Evolutionary conservation across 768 basidiomycete genomes (phyloP), one percentile per base, ranked within the genome.

Genomic region (Cubamyces sp.): DNA sequence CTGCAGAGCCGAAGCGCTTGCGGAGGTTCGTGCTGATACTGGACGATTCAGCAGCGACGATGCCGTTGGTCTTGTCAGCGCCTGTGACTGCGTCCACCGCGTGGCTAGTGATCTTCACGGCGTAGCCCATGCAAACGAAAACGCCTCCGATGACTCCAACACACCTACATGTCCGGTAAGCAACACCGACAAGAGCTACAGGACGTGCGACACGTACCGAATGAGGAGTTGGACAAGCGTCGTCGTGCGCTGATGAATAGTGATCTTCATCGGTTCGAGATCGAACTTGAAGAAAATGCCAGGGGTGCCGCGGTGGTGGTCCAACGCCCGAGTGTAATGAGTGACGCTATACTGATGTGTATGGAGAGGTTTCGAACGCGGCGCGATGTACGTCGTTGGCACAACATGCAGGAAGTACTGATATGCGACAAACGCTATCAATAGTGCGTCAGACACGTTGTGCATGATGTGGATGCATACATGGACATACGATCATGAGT

Each of bases 251-350:
- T 98, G 95, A 69, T 91, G 84, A 56, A 98, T 86, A 0, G 86
- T 89, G 61, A 98, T 81, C 23, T 84, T 80, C 76, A 98, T 83
- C 0, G 96, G 94, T 71, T 99, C 96, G 40, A 98, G 77, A 61
- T 99, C 96, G 73, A 94, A 98, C 75, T 98, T 97, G 88, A 98
- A 97, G 81, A 96, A 98, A 72, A 98, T 96, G 16, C 92, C 96
- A 0, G 96, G 96, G 0, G 93, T 88, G 7, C 91, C 92, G 16
- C 79, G 76, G 65, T 91, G 85, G 70, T 92, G 90, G 19, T 85
- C 78, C 2, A 97, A 77, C 18, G 84, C 81, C 30, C 92, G 86
- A 1, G 84, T 87, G 68, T 98, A 96, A 75, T 97, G 94, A 0
- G 94, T 98, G 5, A 98, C 96, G 48, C 92, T 92, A 77, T 98